These are phyloP conservation scores for Pleurotus pulmonarius DNA, from an alignment of 768 basidiomycete genomes.

Conservation along the genomic window DNA sequence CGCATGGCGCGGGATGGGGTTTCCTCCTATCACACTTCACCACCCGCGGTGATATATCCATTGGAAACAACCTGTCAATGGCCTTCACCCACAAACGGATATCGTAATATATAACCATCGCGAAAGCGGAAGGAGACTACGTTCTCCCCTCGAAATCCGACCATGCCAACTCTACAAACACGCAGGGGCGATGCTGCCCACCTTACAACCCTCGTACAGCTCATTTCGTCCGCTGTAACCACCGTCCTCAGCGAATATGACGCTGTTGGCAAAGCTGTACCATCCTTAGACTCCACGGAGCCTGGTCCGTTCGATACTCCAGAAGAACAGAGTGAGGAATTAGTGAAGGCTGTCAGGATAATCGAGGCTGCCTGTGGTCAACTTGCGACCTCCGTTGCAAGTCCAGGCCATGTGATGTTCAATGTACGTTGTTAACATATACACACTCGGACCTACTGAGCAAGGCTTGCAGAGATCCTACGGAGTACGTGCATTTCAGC, in stretches of 20 bases:
- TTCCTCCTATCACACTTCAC: too few species aligned
- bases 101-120: too few species aligned
- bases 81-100: too few species aligned
- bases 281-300: slow-evolving; percentile 28
- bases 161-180: background rate
- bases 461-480: slow-evolving; percentile 12
- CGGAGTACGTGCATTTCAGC: slow-evolving; percentile 8
- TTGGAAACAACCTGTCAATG: too few species aligned
- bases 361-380: slow-evolving; percentile 33
- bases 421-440: slow-evolving; percentile 20
- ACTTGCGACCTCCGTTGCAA: slow-evolving; percentile 23
- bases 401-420: slow-evolving; percentile 26
- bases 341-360: slow-evolving; percentile 25
- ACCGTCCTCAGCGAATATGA: slow-evolving; percentile 15
- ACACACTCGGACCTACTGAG: background rate
- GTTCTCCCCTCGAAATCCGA: background rate
- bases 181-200: background rate
- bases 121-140: too few species aligned
- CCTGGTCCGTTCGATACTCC: slow-evolving; percentile 31
- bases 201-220: background rate
- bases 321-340: slow-evolving; percentile 14
- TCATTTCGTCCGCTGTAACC: background rate
- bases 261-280: slow-evolving; percentile 19
- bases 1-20: too few species aligned
- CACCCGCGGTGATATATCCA: too few species aligned